These are phyloP conservation scores for Marasmius sp. DNA, from an alignment of 1,284 basidiomycete genomes.

Conservation along the genomic window DNA sequence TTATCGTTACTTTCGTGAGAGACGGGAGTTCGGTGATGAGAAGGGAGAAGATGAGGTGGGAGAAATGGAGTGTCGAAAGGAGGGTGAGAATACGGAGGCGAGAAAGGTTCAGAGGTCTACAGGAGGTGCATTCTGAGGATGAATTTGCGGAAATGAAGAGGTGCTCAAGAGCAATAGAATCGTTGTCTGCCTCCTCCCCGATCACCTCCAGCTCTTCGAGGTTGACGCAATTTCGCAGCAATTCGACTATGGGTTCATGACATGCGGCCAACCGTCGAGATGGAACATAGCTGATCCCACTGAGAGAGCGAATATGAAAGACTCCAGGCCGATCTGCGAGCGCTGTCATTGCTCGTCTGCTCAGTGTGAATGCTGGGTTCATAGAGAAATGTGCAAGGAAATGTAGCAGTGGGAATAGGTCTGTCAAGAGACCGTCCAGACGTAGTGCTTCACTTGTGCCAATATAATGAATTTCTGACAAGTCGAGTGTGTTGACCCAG, in stretches of 20 bases:
- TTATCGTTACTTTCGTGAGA: conserved; percentile 69
- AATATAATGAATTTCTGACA: conserved; percentile 52
- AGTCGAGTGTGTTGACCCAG: conserved; percentile 75
- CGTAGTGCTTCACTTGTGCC: conserved; percentile 46
- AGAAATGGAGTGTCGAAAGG: conserved; percentile 61
- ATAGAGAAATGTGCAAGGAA: conserved; percentile 63
- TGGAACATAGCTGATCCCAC: conserved; percentile 59
- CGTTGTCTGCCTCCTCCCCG: conserved; percentile 54
- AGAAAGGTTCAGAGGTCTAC: conserved; percentile 50
- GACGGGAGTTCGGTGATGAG: conserved; percentile 62
- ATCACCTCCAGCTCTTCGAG: conserved; percentile 71
- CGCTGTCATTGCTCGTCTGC: conserved; percentile 55
- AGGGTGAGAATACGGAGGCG: conserved; percentile 65
- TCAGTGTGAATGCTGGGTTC: conserved; percentile 60
- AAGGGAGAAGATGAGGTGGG: conserved; percentile 54
- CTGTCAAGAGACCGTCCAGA: conserved; percentile 60
- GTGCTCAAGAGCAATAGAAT: background rate
- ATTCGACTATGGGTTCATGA: conserved; percentile 49
- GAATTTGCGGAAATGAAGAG: conserved; percentile 4
- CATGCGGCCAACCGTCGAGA: conserved; percentile 10
- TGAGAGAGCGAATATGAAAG: conserved; percentile 54
- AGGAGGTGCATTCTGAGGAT: conserved; percentile 10
- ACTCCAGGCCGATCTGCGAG: conserved; percentile 56
- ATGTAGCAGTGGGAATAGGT: conserved; percentile 69
- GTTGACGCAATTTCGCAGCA: conserved; percentile 56